Percentiles rank a stretch among this genome's conserved stretches.
Conservation (phyloP, 805 yeast species). For the Jamesozyma gamospora region DNA sequence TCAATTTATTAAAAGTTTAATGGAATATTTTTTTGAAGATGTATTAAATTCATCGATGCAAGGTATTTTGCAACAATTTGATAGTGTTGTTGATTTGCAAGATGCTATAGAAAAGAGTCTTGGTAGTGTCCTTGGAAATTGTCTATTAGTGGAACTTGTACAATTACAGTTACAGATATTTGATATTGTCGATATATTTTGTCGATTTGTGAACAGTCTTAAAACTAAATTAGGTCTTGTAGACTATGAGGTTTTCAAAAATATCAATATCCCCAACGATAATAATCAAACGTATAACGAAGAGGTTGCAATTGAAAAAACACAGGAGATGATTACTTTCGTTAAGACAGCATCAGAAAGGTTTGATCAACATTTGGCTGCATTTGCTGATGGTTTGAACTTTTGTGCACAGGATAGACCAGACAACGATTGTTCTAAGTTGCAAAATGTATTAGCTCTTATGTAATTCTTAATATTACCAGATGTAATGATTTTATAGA, state of each 20-base stretch:
- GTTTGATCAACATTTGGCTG: constrained; percentile 13
- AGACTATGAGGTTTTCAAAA: no score
- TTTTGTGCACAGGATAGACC: constrained; percentile 9
- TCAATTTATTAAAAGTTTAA: constrained; percentile 18
- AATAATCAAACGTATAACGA: constrained; percentile 7
- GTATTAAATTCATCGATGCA: constrained; percentile 18
- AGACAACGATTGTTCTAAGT: background rate
- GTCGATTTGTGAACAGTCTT: constrained; percentile 18
- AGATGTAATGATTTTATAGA: no score
- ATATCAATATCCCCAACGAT: background rate
- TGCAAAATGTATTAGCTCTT: background rate
- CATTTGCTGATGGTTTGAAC: constrained; percentile 14
- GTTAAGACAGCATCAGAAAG: constrained; percentile 7
- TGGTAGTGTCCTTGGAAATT: constrained; percentile 24
- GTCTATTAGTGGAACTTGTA: constrained; percentile 17
- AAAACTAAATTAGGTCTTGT: no score
- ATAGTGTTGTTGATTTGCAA: constrained; percentile 14
- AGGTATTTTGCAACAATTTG: constrained; percentile 1
- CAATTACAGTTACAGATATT: constrained; percentile 24
- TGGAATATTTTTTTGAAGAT: constrained; percentile 20
- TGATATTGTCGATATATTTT: constrained; percentile 25
- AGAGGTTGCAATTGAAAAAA: constrained; percentile 10
- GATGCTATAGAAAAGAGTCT: constrained; percentile 15
- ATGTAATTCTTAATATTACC: background rate
- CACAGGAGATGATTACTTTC: constrained; percentile 9